phyloP scores from a whole-genome alignment of 768 basidiomycete species.

The Dendrothele bispora region DNA sequence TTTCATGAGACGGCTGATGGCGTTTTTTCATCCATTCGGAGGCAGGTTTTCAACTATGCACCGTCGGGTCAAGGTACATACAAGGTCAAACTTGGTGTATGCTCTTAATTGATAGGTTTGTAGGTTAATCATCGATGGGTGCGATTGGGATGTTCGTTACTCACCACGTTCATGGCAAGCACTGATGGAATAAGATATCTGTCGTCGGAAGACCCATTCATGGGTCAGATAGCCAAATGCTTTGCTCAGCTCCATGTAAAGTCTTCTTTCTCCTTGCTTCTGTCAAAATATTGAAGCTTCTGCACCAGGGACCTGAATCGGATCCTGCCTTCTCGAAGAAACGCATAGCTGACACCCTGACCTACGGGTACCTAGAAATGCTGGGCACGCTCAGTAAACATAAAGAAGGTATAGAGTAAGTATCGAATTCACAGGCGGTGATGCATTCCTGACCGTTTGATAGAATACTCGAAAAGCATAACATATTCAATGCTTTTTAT shows the following conservation, averaged over 20 bases:
- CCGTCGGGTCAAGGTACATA: constrained; percentile 57
- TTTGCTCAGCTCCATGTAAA: constrained; percentile 89
- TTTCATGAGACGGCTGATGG: constrained; percentile 87
- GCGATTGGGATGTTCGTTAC: constrained; percentile 74
- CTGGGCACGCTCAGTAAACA: constrained; percentile 88
- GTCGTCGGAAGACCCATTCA: constrained; percentile 76
- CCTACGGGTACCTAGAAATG: constrained; percentile 94
- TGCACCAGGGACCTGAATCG: constrained; percentile 53
- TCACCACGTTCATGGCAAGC: constrained; percentile 82
- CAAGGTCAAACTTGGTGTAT: neutral
- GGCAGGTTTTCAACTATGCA: constrained; percentile 86
- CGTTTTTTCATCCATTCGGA: constrained; percentile 90
- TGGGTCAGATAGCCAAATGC: constrained; percentile 80
- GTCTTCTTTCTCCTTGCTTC: constrained; percentile 21
- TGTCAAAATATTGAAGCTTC: neutral
- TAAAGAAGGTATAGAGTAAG: constrained; percentile 87
- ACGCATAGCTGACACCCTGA: constrained; percentile 78
- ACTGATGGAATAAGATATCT: constrained; percentile 85
- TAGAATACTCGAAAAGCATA: constrained; percentile 88
- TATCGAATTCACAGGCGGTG: neutral
- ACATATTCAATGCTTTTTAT: constrained; percentile 94
- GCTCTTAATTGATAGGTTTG: neutral
- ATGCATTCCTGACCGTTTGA: constrained; percentile 1
- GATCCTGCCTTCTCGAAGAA: constrained; percentile 86
- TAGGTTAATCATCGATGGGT: constrained; percentile 87